A percentile compares a stretch with the other conserved stretches of the same genome.
phyloP scores from a whole-genome alignment of 805 yeast species.

The Brettanomyces naardenensis region DNA sequence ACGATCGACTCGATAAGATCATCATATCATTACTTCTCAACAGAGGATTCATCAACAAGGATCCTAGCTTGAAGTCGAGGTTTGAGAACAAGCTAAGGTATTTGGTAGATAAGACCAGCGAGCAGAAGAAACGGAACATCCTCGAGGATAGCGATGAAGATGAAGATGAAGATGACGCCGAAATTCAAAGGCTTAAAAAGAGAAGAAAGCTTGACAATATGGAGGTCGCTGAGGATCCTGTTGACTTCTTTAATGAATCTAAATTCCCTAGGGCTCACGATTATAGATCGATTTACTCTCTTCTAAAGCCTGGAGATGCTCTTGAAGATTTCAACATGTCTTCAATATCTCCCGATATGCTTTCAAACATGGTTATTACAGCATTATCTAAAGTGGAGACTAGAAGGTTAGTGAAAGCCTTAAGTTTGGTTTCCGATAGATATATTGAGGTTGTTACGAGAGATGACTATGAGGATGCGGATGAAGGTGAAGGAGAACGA shows the following conservation, averaged over 20 bases:
- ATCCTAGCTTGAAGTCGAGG: slow-evolving; percentile 22
- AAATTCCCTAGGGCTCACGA: slow-evolving; percentile 31
- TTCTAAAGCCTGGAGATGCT: slow-evolving; percentile 55
- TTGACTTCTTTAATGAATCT: slow-evolving; percentile 22
- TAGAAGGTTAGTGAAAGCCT: slow-evolving; percentile 50
- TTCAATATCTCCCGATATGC: slow-evolving; percentile 53
- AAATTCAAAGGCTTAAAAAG: slow-evolving; percentile 15
- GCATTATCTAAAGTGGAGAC: slow-evolving; percentile 54
- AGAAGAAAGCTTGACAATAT: slow-evolving; percentile 14
- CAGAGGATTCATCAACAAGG: slow-evolving; percentile 26
- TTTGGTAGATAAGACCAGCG: slow-evolving; percentile 21
- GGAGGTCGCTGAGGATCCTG: slow-evolving; percentile 13
- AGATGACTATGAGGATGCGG: slow-evolving; percentile 3
- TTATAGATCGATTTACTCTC: slow-evolving; percentile 60
- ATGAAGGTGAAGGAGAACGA: not conserved
- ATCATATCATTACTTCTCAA: slow-evolving; percentile 25
- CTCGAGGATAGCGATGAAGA: slow-evolving; percentile 33
- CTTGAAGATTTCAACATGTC: slow-evolving; percentile 63
- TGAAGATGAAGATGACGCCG: slow-evolving; percentile 31
- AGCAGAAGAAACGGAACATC: slow-evolving; percentile 23
- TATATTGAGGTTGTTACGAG: slow-evolving; percentile 40
- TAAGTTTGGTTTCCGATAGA: slow-evolving; percentile 63
- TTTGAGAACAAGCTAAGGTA: slow-evolving; percentile 27
- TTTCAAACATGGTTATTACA: slow-evolving; percentile 55
- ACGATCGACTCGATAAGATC: slow-evolving; percentile 29